Conservation (phyloP, 441 rosid species). For the Manihot esculenta region DNA sequence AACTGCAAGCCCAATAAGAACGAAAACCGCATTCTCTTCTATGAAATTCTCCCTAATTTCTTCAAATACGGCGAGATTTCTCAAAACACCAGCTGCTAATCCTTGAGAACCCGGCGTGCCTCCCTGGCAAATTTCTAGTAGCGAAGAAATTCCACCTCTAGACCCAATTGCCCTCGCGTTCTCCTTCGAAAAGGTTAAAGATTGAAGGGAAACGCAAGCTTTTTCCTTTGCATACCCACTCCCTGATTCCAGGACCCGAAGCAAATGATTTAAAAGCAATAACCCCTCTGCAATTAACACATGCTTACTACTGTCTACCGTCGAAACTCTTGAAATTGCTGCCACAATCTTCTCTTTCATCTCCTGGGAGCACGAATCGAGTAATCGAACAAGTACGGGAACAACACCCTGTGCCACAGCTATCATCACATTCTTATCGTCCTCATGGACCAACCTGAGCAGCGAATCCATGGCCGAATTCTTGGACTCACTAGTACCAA, state of each 20-base stretch:
- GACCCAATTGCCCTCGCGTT: slow-evolving; percentile 81
- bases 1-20: slow-evolving; percentile 53
- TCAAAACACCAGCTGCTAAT: slow-evolving; percentile 81
- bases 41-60: slow-evolving; percentile 71
- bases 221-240: slow-evolving; percentile 54
- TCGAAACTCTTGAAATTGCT: slow-evolving; percentile 67
- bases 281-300: slow-evolving; percentile 74
- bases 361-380: slow-evolving; percentile 64
- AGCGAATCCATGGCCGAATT: slow-evolving; percentile 68
- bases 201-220: slow-evolving; percentile 69
- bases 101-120: slow-evolving; percentile 89
- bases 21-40: slow-evolving; percentile 64
- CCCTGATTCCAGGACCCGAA: slow-evolving; percentile 70
- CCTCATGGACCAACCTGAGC: slow-evolving; percentile 47
- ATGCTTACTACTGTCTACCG: slow-evolving; percentile 77
- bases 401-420: slow-evolving; percentile 88
- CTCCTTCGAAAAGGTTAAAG: slow-evolving; percentile 62
- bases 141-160: slow-evolving; percentile 82
- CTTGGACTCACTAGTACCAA: slow-evolving; percentile 68
- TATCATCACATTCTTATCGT: slow-evolving; percentile 89
- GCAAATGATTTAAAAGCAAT: slow-evolving; percentile 64
- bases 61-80: slow-evolving; percentile 52
- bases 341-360: slow-evolving; percentile 76
- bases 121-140: slow-evolving; percentile 48
- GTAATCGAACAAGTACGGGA: slow-evolving; percentile 66